phyloP scores from a whole-genome alignment of 371 early-diverging fungal genomes.

The Mucor velutinosus region DNA sequence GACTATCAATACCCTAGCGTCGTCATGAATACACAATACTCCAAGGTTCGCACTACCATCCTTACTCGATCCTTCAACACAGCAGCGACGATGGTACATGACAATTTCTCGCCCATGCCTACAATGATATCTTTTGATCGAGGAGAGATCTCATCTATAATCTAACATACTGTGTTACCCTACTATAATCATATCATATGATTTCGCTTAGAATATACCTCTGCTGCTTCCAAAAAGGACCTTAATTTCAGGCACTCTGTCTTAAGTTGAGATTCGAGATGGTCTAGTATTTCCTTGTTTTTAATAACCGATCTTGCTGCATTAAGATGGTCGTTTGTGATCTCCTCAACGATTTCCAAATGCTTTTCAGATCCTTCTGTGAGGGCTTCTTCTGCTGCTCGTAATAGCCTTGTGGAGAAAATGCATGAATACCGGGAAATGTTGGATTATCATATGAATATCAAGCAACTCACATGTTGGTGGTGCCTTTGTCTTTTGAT shows the following conservation, averaged over 20 bases:
- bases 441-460: neutral
- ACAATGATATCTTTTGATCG: constrained; percentile 94
- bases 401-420: constrained; percentile 48
- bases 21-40: neutral
- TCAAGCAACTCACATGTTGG: constrained; percentile 52
- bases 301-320: constrained; percentile 65
- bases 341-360: constrained; percentile 81
- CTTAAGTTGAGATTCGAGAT: constrained; percentile 59
- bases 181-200: neutral
- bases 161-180: constrained; percentile 39
- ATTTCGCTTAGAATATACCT: constrained; percentile 51
- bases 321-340: constrained; percentile 83
- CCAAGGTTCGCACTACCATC: neutral
- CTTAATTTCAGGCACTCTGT: constrained; percentile 79
- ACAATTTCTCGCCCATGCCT: constrained; percentile 92
- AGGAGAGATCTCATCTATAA: constrained; percentile 97
- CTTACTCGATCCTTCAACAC: constrained; percentile 69
- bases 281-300: constrained; percentile 51
- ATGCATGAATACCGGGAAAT: neutral
- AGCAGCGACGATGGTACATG: constrained; percentile 86
- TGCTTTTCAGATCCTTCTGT: constrained; percentile 60
- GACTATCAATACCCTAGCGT: constrained; percentile 76
- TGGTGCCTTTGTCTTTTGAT: constrained; percentile 78
- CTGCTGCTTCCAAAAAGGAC: constrained; percentile 89
- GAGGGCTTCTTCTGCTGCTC: constrained; percentile 73